These are phyloP conservation scores for Halteria grandinella DNA, from an alignment of 73 alveolate species.

Conservation along the genomic window DNA sequence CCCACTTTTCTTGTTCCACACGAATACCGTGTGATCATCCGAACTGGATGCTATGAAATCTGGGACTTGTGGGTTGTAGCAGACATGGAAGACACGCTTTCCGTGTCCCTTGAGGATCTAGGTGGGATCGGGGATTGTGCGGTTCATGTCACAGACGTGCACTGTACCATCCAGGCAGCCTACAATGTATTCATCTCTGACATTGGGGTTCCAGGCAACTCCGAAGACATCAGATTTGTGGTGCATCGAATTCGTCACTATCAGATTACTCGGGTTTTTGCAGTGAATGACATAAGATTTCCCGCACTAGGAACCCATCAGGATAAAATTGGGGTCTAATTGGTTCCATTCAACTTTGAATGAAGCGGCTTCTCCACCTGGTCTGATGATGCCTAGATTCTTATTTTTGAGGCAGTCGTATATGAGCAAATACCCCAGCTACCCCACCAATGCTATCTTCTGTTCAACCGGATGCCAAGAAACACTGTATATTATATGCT, in stretches of 20 bases:
- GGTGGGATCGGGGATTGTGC: conserved; percentile 16
- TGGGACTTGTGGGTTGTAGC: conserved; percentile 62
- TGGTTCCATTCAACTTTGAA: conserved; percentile 56
- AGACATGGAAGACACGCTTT: conserved; percentile 70
- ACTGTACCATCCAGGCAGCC: conserved; percentile 75
- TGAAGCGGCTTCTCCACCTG: conserved; percentile 7
- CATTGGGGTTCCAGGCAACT: conserved; percentile 71
- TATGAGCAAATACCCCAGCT: conserved; percentile 1
- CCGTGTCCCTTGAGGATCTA: conserved; percentile 67
- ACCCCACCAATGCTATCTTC: conserved; percentile 29
- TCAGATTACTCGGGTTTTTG: conserved; percentile 46
- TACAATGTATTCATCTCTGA: conserved; percentile 51
- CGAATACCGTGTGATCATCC: conserved; percentile 80
- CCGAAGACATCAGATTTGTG: conserved; percentile 66
- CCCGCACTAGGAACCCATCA: conserved; percentile 73
- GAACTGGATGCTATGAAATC: conserved; percentile 79
- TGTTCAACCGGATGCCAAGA: conserved; percentile 48
- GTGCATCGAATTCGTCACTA: conserved; percentile 29
- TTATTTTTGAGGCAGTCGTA: conserved; percentile 30
- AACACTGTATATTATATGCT: conserved; percentile 36
- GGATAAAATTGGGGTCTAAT: conserved; percentile 15
- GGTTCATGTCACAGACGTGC: conserved; percentile 62
- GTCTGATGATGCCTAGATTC: conserved; percentile 1
- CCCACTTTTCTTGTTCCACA: conserved; percentile 64
- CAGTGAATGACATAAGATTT: conserved; percentile 54